Percentiles rank a stretch among this genome's conserved stretches.
phyloP scores from a whole-genome alignment of 1,284 basidiomycete species.

The Moesziomyces parantarcticus region DNA sequence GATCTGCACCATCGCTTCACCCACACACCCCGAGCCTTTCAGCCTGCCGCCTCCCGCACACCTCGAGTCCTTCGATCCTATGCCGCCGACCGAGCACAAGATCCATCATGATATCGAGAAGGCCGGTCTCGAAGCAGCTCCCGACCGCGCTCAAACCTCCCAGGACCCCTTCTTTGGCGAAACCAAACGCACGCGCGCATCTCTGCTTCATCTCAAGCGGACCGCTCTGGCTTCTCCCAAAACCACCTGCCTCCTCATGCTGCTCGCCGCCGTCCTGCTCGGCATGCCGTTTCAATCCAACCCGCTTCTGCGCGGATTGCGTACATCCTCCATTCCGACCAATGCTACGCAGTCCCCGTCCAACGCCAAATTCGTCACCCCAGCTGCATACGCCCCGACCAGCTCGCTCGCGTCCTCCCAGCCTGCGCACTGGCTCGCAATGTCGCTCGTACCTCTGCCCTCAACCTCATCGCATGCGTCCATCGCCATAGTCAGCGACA shows the following conservation, averaged over 20 bases:
- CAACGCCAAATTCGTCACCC: constrained; percentile 20
- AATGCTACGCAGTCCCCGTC: background rate
- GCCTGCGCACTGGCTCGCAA: background rate
- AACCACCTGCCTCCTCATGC: constrained; percentile 22
- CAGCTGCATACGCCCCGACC: background rate
- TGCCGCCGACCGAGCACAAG: background rate
- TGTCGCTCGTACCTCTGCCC: background rate
- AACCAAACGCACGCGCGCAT: background rate
- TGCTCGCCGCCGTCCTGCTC: constrained; percentile 22
- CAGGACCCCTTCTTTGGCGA: background rate
- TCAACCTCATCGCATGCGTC: background rate
- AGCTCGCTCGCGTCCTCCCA: background rate
- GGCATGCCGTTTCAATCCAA: constrained; percentile 24
- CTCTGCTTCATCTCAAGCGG: constrained; percentile 5
- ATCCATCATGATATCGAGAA: background rate
- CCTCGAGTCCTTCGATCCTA: background rate
- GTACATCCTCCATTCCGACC: background rate
- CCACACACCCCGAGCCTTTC: constrained; percentile 4
- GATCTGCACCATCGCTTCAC: constrained; percentile 14
- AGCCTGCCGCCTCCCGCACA: background rate
- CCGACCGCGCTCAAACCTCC: no score
- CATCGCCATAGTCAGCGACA: background rate
- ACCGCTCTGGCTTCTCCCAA: constrained; percentile 8
- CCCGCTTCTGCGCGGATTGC: constrained; percentile 2
- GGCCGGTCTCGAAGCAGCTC: no score